These are phyloP conservation scores for Uronychia setigera DNA, from an alignment of 73 alveolate species.

Conservation along the genomic window DNA sequence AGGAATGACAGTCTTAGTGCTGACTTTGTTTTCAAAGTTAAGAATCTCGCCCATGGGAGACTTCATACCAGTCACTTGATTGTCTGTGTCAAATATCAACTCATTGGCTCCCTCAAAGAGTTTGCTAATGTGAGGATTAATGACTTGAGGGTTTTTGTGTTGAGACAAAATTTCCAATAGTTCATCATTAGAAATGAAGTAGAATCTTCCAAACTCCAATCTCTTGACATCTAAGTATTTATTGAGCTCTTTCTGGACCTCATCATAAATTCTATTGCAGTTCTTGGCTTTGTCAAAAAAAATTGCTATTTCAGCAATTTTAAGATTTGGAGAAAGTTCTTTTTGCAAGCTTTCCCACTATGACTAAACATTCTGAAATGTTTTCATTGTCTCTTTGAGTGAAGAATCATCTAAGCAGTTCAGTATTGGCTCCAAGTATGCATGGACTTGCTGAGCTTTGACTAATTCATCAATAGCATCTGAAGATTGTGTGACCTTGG, in stretches of 20 bases:
- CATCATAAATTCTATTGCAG: conserved; percentile 73
- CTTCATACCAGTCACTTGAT: no score
- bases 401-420: not conserved
- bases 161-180: conserved; percentile 89
- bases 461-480: no score
- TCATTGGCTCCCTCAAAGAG: no score
- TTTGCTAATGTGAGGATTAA: no score
- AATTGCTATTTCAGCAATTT: not conserved
- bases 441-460: no score
- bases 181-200: conserved; percentile 97
- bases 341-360: not conserved
- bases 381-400: not conserved
- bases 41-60: no score
- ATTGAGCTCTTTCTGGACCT: conserved; percentile 89
- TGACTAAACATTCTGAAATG: not conserved
- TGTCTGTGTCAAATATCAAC: no score
- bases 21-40: no score
- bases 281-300: conserved; percentile 7
- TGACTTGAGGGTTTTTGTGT: no score
- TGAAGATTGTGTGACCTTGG: no score
- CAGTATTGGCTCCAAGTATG: not conserved
- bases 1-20: no score
- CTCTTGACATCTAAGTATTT: conserved; percentile 92
- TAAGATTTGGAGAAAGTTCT: not conserved
- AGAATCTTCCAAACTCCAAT: conserved; percentile 89